Base-by-base conservation (phyloP, 192 early-diverging fungal species). In the Nowakowskiella sp. region DNA sequence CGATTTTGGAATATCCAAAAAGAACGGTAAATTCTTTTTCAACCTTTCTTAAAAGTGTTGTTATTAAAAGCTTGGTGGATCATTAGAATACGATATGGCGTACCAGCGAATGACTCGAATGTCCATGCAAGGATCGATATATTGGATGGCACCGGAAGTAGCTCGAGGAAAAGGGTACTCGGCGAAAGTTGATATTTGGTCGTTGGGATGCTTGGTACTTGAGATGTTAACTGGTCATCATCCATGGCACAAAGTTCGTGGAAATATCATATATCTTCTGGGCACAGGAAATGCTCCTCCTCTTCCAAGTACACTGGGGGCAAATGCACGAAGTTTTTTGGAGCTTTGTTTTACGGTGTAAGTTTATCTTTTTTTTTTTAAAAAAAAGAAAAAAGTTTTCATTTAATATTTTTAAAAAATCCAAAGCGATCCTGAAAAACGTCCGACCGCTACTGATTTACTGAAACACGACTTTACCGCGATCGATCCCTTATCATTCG, bases 121-220 rank as follows among this genome's bases (percentile, higher is more conserved):
- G 57, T 91, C 88, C 42, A 75, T 96, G 54, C 92, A 96, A 73
- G 96, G 96, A 7, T 82, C 91, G 0, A 77, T 93, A 6, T 88
- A 84, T 26, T 97, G 89, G 79, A 96, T 98, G 93, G 92, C 94
- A 25, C 94, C 94, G 8, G 94, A 98, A 62, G 89, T 94, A 2
- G 87, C 86, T 0, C 79, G 81, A 1, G 75, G 71, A 16, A 76
- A 82, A 22, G 85, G 78, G 13, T 96, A 98, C 59, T 81, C 80
- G 42, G 91, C 86, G 28, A 96, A 92, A 53, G 85, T 91, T 2
- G 95, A 98, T 59, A 89, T 98, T 34, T 98, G 95, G 88, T 83
- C 43, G 25, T 67, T 95, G 34, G 92, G 93, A 25, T 96, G 93
- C 57, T 67, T 91, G 5, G 87, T 90, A 3, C 65, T 98, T 46